These are phyloP conservation scores for Cordyceps fumosorosea DNA, from an alignment of 2,329 filamentous ascomycete genomes.

Conservation along the genomic window DNA sequence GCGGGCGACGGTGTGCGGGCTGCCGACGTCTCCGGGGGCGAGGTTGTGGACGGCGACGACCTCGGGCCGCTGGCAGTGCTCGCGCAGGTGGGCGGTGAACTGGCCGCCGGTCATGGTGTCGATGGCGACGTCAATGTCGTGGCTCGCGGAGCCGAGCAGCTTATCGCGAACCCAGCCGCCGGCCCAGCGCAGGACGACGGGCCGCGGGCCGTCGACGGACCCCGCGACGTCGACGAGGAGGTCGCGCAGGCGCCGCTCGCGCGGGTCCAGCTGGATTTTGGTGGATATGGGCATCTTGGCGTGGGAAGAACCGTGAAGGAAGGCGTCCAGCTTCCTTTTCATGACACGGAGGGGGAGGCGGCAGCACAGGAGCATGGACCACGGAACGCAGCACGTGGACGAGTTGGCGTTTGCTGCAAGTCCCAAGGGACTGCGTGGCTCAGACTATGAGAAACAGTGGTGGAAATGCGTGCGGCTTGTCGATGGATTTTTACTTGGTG, in stretches of 20 bases:
- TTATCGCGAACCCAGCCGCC: conserved; percentile 87
- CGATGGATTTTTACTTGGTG: not conserved
- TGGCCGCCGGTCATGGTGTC: conserved; percentile 76
- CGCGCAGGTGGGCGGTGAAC: conserved; percentile 63
- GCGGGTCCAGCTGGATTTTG: conserved; percentile 53
- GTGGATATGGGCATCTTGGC: conserved; percentile 17
- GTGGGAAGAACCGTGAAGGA: conserved; percentile 19
- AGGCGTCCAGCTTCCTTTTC: conserved; percentile 29
- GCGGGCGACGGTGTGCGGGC: conserved; percentile 78
- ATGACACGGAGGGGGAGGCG: conserved; percentile 20
- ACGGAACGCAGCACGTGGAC: not conserved
- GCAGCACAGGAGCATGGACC: conserved; percentile 8
- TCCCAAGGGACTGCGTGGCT: conserved; percentile 5
- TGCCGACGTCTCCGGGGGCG: conserved; percentile 55
- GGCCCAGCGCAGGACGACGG: conserved; percentile 65
- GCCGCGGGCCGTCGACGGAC: conserved; percentile 44
- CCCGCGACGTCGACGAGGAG: conserved; percentile 77
- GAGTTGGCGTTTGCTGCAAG: not conserved
- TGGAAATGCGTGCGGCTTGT: not conserved
- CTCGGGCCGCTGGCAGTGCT: conserved; percentile 57
- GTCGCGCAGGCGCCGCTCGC: conserved; percentile 65
- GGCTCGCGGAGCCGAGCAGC: conserved; percentile 62
- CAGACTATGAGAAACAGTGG: not conserved
- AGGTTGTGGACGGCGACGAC: conserved; percentile 57
- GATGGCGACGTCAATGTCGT: conserved; percentile 82